Evolutionary conservation across 495 filamentous ascomycete species (phyloP), one percentile per base, ranked within the genome.

Genomic region (Aspergillus leporis): DNA sequence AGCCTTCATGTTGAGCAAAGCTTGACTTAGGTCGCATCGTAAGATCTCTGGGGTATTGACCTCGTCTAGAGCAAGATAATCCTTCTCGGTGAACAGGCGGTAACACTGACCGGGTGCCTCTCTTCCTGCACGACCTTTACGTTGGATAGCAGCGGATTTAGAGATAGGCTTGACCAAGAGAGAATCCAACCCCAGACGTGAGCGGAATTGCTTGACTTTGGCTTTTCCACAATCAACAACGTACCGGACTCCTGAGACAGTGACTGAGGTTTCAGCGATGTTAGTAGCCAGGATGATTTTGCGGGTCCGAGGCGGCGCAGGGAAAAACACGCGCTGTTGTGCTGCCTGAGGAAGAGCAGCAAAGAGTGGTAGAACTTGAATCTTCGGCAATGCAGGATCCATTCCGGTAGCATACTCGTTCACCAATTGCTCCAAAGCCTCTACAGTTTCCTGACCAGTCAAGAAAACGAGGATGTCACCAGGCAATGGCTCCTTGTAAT

Each of bases 241-340:
- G 65, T 85, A 91, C 3, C 92, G 85, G 4, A 99, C 92, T 2
- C 95, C 95, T 8, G 93, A 87, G 0, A 99, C 92, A 0, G 95
- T 99, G 54, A 99, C 88, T 1, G 95, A 99, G 0, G 95, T 98
- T 66, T 99, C 95, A 22, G 95, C 95, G 61, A 99, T 97, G 70
- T 99, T 99, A 14, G 95, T 99, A 0, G 92, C 84, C 3, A 99
- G 80, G 12, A 99, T 91, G 8, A 99, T 74, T 65, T 98, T 99
- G 40, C 95, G 83, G 0, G 89, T 96, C 19, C 80, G 78, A 10
- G 84, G 82, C 1, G 90, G 88, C 28, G 91, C 80, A 6, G 88
- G 90, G 23, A 85, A 78, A 67, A 99, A 99, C 23, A 93, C 90
- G 19, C 85, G 80, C 63, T 96, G 90, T 64, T 99, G 95, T 0